Percentiles rank a stretch among this genome's conserved stretches.
phyloP scores from a whole-genome alignment of 768 basidiomycete genomes.

The Boletus sensibilis region DNA sequence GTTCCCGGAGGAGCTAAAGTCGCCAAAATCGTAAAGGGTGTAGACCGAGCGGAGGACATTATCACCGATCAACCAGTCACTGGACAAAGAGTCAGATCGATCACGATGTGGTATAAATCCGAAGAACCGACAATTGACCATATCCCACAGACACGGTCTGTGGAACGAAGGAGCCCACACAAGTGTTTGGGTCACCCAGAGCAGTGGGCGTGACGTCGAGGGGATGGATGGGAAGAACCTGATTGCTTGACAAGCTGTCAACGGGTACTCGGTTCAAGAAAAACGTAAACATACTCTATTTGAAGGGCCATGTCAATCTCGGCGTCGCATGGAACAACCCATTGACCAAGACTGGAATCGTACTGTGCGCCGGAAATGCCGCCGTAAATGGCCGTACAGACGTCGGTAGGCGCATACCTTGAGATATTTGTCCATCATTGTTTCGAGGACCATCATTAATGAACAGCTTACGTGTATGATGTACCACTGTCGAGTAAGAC shows the following conservation, averaged over 20 bases:
- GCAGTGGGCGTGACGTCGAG: conserved; percentile 64
- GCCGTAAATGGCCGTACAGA: conserved; percentile 70
- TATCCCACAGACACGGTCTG: conserved; percentile 53
- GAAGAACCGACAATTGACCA: conserved; percentile 61
- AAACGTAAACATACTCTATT: conserved; percentile 53
- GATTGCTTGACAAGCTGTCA: conserved; percentile 48
- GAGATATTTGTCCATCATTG: conserved; percentile 7
- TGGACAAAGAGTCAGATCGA: conserved; percentile 28
- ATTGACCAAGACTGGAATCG: conserved; percentile 52
- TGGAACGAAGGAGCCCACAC: conserved; percentile 77
- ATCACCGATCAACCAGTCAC: conserved; percentile 83
- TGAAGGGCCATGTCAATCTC: conserved; percentile 82
- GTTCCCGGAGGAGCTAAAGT: conserved; percentile 59
- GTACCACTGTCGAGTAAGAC: conserved; percentile 79
- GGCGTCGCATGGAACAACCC: conserved; percentile 69
- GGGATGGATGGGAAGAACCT: conserved; percentile 76
- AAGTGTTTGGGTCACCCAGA: conserved; percentile 45
- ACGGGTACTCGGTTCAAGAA: conserved; percentile 2
- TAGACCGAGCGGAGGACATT: conserved; percentile 83
- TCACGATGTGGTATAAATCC: neutral
- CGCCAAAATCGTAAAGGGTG: conserved; percentile 82
- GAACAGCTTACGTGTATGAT: conserved; percentile 63
- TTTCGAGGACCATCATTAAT: neutral
- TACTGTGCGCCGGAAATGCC: conserved; percentile 61
- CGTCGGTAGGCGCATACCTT: conserved; percentile 68